Evolutionary conservation across 1,139 yeast genomes (phyloP).

Genomic region (Geotrichum fermentans): DNA sequence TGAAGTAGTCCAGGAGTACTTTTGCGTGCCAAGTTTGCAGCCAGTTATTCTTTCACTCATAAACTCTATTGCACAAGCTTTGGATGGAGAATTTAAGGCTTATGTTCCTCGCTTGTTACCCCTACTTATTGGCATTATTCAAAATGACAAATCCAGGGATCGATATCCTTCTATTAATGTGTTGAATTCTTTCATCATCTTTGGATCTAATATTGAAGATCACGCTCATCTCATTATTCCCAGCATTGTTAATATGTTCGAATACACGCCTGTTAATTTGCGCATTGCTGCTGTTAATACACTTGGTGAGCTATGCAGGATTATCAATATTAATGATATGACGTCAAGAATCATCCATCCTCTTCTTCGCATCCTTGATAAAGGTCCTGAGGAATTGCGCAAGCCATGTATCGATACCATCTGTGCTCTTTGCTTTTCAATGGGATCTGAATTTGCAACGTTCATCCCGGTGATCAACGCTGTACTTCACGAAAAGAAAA

Average conservation of each 20-base stretch:
- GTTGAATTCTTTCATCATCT: conserved; percentile 81
- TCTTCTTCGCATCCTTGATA: conserved; percentile 58
- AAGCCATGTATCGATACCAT: conserved; percentile 71
- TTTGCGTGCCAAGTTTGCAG: conserved; percentile 62
- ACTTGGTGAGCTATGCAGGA: conserved; percentile 73
- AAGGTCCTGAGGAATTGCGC: conserved; percentile 55
- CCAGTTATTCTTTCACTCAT: conserved; percentile 74
- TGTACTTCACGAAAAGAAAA: conserved; percentile 56
- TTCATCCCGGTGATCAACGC: conserved; percentile 83
- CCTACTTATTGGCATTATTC: conserved; percentile 68
- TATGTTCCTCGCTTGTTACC: conserved; percentile 76
- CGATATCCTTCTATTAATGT: conserved; percentile 66
- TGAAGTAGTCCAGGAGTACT: conserved; percentile 68
- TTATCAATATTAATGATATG: conserved; percentile 76
- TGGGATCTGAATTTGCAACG: conserved; percentile 80
- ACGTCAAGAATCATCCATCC: conserved; percentile 90
- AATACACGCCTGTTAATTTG: conserved; percentile 50
- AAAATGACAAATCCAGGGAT: conserved; percentile 64
- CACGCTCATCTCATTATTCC: conserved; percentile 83
- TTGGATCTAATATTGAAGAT: conserved; percentile 85
- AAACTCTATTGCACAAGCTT: conserved; percentile 77
- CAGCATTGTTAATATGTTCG: conserved; percentile 68
- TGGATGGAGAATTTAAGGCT: conserved; percentile 88
- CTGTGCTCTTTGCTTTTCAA: conserved; percentile 69
- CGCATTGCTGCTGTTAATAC: conserved; percentile 77